A percentile compares a stretch with the other conserved stretches of the same genome.
Conservation (phyloP, 2,329 filamentous ascomycete species). For the Cadophora luteo-olivacea region DNA sequence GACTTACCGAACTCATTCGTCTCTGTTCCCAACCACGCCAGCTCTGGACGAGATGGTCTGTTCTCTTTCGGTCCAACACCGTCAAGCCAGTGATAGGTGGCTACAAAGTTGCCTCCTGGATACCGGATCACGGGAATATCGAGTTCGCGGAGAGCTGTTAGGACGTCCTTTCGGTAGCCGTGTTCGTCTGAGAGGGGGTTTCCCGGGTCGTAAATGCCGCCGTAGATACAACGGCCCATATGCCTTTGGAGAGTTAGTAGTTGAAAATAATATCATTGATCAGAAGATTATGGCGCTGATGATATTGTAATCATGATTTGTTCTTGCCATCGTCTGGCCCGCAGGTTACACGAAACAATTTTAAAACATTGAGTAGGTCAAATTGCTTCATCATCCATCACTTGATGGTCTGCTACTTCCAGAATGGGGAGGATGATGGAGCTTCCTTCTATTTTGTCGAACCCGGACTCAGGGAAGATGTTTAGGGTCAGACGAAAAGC, state of each 20-base stretch:
- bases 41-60: constrained; percentile 68
- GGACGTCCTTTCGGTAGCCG: constrained; percentile 81
- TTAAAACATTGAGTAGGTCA: background rate
- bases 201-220: constrained; percentile 81
- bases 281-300: background rate
- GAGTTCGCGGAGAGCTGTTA: constrained; percentile 75
- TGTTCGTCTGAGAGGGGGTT: constrained; percentile 75
- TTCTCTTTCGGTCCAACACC: constrained; percentile 77
- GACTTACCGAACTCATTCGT: constrained; percentile 74
- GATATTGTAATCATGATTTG: too few species aligned
- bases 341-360: too few species aligned
- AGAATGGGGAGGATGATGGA: background rate
- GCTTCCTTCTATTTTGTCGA: too few species aligned
- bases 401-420: background rate
- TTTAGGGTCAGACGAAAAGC: too few species aligned
- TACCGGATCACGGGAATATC: constrained; percentile 80
- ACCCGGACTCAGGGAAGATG: background rate
- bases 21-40: constrained; percentile 81
- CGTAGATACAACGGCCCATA: constrained; percentile 90
- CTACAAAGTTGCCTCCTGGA: constrained; percentile 83
- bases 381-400: background rate
- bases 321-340: too few species aligned
- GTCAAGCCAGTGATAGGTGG: constrained; percentile 86
- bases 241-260: constrained; percentile 58
- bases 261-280: too few species aligned